phyloP scores from a whole-genome alignment of 1,139 yeast genomes.

The Kodamaea plutei region DNA sequence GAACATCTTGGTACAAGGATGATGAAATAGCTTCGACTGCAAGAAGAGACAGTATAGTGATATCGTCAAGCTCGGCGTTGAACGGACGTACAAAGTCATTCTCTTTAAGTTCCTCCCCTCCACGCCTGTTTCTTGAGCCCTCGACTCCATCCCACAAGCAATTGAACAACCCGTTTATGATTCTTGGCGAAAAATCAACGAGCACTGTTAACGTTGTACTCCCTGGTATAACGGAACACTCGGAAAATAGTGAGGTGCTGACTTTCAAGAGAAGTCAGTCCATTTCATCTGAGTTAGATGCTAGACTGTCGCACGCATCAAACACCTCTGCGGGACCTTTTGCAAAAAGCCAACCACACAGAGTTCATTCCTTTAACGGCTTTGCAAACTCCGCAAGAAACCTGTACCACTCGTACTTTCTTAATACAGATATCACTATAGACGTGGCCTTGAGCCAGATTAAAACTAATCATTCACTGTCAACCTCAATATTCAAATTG shows the following conservation, averaged over 20 bases:
- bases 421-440: constrained; percentile 1
- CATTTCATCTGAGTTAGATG: no score
- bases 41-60: constrained; percentile 6
- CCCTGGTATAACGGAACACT: background rate
- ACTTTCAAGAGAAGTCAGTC: constrained; percentile 3
- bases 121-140: no score
- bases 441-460: constrained; percentile 1
- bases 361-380: constrained; percentile 4
- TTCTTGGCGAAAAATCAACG: no score
- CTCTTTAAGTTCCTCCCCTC: background rate
- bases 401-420: background rate
- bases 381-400: constrained; percentile 2
- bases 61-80: constrained; percentile 11
- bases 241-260: background rate
- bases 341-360: no score
- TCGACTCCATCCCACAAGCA: no score
- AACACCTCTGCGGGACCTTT: no score
- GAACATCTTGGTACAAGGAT: no score
- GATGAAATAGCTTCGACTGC: no score
- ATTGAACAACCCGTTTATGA: no score
- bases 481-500: no score
- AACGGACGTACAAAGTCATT: constrained; percentile 6
- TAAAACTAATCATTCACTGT: background rate
- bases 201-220: no score
- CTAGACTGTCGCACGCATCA: no score